These are phyloP conservation scores for Fraxinus sp. DNA, from an alignment of 305 asterid species.

Conservation along the genomic window DNA sequence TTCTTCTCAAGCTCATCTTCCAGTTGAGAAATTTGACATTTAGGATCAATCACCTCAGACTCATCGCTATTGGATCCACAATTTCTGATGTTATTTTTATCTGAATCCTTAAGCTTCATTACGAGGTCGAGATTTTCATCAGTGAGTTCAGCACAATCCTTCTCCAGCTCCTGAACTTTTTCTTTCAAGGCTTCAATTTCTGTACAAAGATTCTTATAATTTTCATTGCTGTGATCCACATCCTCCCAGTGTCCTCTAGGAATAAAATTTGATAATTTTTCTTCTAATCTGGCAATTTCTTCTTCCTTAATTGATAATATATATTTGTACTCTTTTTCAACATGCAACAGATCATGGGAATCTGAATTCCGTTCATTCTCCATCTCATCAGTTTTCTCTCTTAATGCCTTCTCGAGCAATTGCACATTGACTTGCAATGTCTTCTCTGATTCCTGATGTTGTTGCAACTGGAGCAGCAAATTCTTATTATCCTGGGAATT, in stretches of 20 bases:
- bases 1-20: conserved; percentile 35
- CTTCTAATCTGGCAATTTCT: conserved; percentile 48
- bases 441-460: conserved; percentile 53
- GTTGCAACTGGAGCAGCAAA: conserved; percentile 40
- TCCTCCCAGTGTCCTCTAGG: conserved; percentile 24
- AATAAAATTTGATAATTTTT: conserved; percentile 24
- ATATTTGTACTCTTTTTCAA: conserved; percentile 41
- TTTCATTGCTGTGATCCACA: conserved; percentile 21
- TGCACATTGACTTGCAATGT: conserved; percentile 39
- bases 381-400: conserved; percentile 44
- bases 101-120: conserved; percentile 66
- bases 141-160: conserved; percentile 78
- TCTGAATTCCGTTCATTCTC: conserved; percentile 44
- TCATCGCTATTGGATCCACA: conserved; percentile 44
- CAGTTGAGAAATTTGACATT: conserved; percentile 33
- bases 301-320: conserved; percentile 50
- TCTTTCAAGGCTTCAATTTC: conserved; percentile 57
- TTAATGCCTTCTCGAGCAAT: conserved; percentile 40
- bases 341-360: conserved; percentile 31
- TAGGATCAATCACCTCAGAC: conserved; percentile 57
- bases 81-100: conserved; percentile 28
- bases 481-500: conserved; percentile 34
- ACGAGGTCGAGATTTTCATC: conserved; percentile 81
- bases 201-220: conserved; percentile 32
- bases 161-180: conserved; percentile 71